Percentiles rank a stretch among this genome's conserved stretches.
Evolutionary conservation across 169 alveolate genomes (phyloP).

Genomic region (Amoebophrya sp.): DNA sequence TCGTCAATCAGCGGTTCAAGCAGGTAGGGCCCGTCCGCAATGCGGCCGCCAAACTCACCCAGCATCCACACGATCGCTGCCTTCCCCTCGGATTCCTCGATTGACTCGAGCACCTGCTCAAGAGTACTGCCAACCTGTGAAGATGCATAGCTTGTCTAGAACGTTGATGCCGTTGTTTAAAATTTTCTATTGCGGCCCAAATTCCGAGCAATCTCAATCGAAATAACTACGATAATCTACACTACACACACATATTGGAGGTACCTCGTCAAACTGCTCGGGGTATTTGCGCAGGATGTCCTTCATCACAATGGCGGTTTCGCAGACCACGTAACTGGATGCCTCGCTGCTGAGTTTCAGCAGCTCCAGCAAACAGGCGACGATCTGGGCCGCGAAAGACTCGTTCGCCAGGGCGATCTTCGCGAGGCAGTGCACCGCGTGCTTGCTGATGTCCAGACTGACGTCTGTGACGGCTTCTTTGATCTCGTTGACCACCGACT

Average conservation of each 20-base stretch:
- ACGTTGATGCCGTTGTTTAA: too few relatives aligned
- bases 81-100: constrained; percentile 50
- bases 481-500: not conserved
- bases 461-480: not conserved
- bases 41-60: constrained; percentile 65
- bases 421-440: not conserved
- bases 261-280: constrained; percentile 56
- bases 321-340: not conserved
- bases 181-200: too few relatives aligned
- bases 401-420: not conserved
- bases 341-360: not conserved
- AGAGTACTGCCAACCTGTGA: too few relatives aligned
- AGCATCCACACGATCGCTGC: constrained; percentile 60
- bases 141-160: too few relatives aligned
- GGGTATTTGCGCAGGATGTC: constrained; percentile 69
- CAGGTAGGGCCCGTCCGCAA: constrained; percentile 69
- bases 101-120: not conserved
- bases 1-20: constrained; percentile 59
- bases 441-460: not conserved
- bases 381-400: not conserved
- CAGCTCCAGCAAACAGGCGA: not conserved
- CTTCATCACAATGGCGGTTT: constrained; percentile 63
- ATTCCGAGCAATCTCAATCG: not conserved
- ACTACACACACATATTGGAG: constrained; percentile 51
- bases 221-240: not conserved